Evolutionary conservation across 129 eudicot genomes (phyloP).

Genomic region (Helichrysum umbraculigerum): DNA sequence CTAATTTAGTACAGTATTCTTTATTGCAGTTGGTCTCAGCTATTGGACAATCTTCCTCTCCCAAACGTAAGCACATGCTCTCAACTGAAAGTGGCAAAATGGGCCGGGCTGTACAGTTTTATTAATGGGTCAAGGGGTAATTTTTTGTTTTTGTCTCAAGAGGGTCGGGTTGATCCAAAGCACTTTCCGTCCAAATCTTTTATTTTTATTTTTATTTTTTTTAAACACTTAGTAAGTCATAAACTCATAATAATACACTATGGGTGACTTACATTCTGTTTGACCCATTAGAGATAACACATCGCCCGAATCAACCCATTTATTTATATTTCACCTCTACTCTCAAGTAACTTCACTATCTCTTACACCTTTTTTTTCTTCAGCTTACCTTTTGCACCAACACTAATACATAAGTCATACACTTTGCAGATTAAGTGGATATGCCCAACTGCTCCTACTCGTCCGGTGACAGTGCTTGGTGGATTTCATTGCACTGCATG

Average conservation of each 20-base stretch:
- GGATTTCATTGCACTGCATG: conserved; percentile 97
- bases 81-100: background rate
- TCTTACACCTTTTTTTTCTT: background rate
- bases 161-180: background rate
- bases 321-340: background rate
- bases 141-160: background rate
- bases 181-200: background rate
- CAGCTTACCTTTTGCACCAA: background rate
- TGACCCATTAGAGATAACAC: background rate
- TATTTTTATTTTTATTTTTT: background rate
- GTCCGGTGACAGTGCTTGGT: conserved; percentile 89
- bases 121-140: background rate
- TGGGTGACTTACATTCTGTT: background rate
- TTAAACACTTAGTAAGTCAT: background rate
- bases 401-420: background rate
- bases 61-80: conserved; percentile 62
- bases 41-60: conserved; percentile 87
- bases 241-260: background rate
- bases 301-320: background rate
- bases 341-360: background rate
- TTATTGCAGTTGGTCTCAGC: conserved; percentile 83
- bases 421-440: conserved; percentile 84
- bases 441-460: conserved; percentile 99
- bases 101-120: background rate
- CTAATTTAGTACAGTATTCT: conserved; percentile 29